phyloP scores from a whole-genome alignment of 148 eudicot species.

The Suaeda aralocaspica region DNA sequence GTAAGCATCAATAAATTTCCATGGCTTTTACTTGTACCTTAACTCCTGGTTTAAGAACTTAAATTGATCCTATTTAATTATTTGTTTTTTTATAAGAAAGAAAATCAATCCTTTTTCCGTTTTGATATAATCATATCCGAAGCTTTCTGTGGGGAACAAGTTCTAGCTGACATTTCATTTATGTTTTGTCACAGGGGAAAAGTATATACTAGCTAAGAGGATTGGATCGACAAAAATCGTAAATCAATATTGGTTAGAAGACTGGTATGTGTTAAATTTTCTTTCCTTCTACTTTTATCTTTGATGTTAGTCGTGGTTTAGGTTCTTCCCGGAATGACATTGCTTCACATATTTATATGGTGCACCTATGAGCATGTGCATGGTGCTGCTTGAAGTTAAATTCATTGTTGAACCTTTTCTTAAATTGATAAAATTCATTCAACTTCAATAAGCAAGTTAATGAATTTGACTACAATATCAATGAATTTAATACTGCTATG shows the following conservation, averaged over 20 bases:
- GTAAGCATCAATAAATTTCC: not conserved
- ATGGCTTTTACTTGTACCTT: not conserved
- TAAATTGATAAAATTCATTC: not conserved
- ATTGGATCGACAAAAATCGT: conserved; percentile 58
- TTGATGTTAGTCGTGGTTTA: not conserved
- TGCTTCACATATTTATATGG: not conserved
- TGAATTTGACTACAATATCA: not conserved
- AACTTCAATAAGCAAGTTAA: not conserved
- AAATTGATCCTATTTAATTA: not conserved
- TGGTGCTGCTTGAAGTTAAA: not conserved
- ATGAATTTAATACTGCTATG: not conserved
- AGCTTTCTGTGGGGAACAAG: not conserved
- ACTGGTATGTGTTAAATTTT: conserved; percentile 49
- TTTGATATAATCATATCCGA: not conserved
- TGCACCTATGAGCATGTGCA: not conserved
- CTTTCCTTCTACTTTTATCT: too few species aligned
- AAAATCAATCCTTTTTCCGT: not conserved
- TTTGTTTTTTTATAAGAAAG: not conserved
- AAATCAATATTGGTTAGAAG: conserved; percentile 87
- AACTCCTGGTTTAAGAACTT: not conserved
- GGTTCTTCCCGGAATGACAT: not conserved
- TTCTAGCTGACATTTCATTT: not conserved
- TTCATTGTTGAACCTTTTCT: not conserved
- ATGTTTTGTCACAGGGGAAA: conserved; percentile 57
- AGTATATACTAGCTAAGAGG: conserved; percentile 75